Conservation (phyloP, 2,329 filamentous ascomycete genomes). For the Ascochyta viciae-villosae region DNA sequence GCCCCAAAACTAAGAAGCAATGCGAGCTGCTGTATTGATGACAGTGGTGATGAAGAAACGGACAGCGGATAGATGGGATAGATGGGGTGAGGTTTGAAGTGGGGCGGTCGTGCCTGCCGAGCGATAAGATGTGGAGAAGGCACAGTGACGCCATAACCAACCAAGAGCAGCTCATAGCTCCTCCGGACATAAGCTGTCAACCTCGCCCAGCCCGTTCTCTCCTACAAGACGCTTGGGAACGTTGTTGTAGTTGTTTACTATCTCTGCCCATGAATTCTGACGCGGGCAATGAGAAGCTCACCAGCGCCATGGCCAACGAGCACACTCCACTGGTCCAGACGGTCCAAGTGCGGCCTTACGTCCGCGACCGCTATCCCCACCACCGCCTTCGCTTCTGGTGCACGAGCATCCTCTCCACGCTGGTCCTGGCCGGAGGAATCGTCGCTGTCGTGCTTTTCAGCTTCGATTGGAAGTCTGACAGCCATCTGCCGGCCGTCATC, state of each 20-base stretch:
- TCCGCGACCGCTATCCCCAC: conserved; percentile 60
- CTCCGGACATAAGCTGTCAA: conserved; percentile 13
- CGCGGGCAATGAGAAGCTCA: conserved; percentile 36
- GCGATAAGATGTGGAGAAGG: conserved; percentile 7
- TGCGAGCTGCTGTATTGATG: not conserved
- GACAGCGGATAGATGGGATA: not conserved
- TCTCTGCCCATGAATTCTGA: conserved; percentile 20
- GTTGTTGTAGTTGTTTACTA: not conserved
- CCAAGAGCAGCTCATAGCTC: conserved; percentile 8
- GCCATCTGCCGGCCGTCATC: conserved; percentile 9
- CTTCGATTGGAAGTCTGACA: conserved; percentile 24
- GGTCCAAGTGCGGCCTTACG: conserved; percentile 61
- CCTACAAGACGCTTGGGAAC: not conserved
- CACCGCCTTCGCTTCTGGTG: conserved; percentile 70
- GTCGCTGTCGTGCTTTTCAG: conserved; percentile 50
- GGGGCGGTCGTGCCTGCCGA: not conserved
- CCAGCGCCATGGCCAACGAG: conserved; percentile 59
- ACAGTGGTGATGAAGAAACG: not conserved
- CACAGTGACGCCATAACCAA: conserved; percentile 11
- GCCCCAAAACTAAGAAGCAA: too few species aligned
- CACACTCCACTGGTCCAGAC: conserved; percentile 72
- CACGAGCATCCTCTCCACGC: conserved; percentile 59
- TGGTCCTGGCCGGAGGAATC: conserved; percentile 49
- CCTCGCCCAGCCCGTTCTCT: not conserved
- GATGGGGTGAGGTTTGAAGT: not conserved